phyloP scores from a whole-genome alignment of 2,329 filamentous ascomycete species.

The Tympanopsis confertula region DNA sequence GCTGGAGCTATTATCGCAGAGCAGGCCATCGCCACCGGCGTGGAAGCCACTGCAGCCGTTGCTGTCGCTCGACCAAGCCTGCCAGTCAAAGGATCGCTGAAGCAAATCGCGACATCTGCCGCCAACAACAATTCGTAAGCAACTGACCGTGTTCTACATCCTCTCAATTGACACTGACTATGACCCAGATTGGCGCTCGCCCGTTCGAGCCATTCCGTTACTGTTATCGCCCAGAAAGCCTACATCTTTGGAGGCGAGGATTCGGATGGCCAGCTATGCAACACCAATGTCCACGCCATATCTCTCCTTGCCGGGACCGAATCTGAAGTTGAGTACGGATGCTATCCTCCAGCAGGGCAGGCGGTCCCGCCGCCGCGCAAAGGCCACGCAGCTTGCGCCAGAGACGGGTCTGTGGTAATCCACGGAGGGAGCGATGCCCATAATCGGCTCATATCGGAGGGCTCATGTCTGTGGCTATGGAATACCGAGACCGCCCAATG shows the following conservation, averaged over 20 bases:
- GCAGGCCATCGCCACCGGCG: conserved; percentile 23
- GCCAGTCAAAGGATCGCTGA: conserved; percentile 36
- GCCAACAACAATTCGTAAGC: background rate
- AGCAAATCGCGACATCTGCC: conserved; percentile 26
- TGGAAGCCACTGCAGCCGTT: conserved; percentile 26
- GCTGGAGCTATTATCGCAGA: conserved; percentile 25
- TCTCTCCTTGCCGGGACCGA: conserved; percentile 22
- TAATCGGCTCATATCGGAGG: conserved; percentile 16
- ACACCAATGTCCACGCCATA: conserved; percentile 37
- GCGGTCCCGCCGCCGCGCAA: conserved; percentile 18
- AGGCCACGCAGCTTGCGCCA: conserved; percentile 21
- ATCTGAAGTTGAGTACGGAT: conserved; percentile 12
- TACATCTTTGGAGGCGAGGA: conserved; percentile 42
- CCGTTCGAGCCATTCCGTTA: conserved; percentile 36
- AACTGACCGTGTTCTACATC: too few relatives aligned
- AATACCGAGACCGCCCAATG: conserved; percentile 21
- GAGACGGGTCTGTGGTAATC: conserved; percentile 17
- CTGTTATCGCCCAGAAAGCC: conserved; percentile 36
- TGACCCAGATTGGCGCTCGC: conserved; percentile 21
- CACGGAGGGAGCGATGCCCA: conserved; percentile 20
- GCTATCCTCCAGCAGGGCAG: conserved; percentile 16
- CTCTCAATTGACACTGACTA: too few relatives aligned
- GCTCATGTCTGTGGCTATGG: conserved; percentile 22
- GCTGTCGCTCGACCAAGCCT: conserved; percentile 37
- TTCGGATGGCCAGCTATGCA: conserved; percentile 24